These are phyloP conservation scores for Phylloporus scabripes DNA, from an alignment of 768 basidiomycete species.

Conservation along the genomic window DNA sequence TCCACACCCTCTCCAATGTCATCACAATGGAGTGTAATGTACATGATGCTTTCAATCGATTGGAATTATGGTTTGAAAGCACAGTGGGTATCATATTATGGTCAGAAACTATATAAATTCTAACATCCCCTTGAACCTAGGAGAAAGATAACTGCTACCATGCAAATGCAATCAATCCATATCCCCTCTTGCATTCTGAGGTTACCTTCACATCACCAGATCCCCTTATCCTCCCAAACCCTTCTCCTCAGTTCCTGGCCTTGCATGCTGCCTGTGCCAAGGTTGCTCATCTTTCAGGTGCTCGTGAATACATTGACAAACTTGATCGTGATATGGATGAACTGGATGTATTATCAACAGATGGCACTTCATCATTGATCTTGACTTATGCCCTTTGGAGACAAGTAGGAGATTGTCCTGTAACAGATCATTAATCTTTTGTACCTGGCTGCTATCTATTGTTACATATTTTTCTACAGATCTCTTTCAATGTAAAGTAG, in stretches of 20 bases:
- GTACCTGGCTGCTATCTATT: too few species aligned
- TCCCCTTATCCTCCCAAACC: conserved; percentile 24
- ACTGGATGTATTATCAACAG: not conserved
- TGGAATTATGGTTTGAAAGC: conserved; percentile 4
- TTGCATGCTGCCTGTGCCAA: conserved; percentile 39
- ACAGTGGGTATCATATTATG: not conserved
- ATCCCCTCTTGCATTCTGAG: not conserved
- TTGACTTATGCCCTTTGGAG: not conserved
- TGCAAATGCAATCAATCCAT: not conserved
- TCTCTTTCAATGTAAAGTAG: too few species aligned
- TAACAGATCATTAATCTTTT: too few species aligned
- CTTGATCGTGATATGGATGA: conserved; percentile 23
- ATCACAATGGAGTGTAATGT: not conserved
- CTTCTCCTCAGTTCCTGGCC: conserved; percentile 28
- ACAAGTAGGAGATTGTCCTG: too few species aligned
- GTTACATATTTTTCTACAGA: too few species aligned
- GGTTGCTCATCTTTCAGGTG: conserved; percentile 38
- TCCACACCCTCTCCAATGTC: conserved; percentile 22
- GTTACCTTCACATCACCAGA: conserved; percentile 30
- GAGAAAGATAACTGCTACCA: not conserved
- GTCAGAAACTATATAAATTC: not conserved
- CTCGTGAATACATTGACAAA: conserved; percentile 30
- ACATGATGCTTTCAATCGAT: not conserved
- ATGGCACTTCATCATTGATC: not conserved
- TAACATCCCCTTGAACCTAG: not conserved